Evolutionary conservation across 306 rosid species (phyloP).

Genomic region (Neltuma alba): DNA sequence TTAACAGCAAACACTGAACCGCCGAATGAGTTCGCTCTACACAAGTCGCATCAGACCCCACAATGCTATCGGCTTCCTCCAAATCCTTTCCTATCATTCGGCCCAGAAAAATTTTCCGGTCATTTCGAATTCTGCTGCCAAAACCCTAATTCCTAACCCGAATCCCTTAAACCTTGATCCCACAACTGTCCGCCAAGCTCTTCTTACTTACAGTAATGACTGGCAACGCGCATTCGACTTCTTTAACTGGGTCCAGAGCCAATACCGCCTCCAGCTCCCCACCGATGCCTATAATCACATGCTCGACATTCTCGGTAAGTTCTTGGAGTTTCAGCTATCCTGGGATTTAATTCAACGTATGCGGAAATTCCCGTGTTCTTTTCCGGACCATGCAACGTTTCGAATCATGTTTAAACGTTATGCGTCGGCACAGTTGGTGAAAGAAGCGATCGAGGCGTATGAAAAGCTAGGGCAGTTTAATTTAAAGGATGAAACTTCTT

Average conservation of each 20-base stretch:
- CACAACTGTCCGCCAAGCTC: slow-evolving; percentile 55
- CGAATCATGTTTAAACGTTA: slow-evolving; percentile 79
- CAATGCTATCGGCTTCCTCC: slow-evolving; percentile 22
- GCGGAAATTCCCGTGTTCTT: slow-evolving; percentile 47
- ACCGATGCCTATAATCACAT: slow-evolving; percentile 66
- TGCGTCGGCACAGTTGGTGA: slow-evolving; percentile 64
- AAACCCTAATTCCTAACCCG: background rate
- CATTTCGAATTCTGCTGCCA: background rate
- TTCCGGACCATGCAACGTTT: slow-evolving; percentile 71
- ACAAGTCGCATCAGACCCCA: slow-evolving; percentile 27
- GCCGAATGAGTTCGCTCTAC: slow-evolving; percentile 38
- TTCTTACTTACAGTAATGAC: slow-evolving; percentile 67
- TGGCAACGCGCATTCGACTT: slow-evolving; percentile 80
- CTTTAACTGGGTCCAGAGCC: slow-evolving; percentile 69
- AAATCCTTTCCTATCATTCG: slow-evolving; percentile 18
- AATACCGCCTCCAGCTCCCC: slow-evolving; percentile 53
- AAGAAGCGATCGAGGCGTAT: slow-evolving; percentile 63
- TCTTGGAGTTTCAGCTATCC: slow-evolving; percentile 66
- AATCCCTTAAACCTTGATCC: slow-evolving; percentile 35
- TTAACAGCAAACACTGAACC: background rate
- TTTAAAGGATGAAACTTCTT: slow-evolving; percentile 71
- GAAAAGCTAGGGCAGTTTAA: slow-evolving; percentile 60
- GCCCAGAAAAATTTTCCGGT: background rate
- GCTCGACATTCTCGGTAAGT: slow-evolving; percentile 81
- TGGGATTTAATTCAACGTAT: slow-evolving; percentile 71